These are phyloP conservation scores for Kurtzmaniella fragi DNA, from an alignment of 805 yeast genomes.

Conservation along the genomic window DNA sequence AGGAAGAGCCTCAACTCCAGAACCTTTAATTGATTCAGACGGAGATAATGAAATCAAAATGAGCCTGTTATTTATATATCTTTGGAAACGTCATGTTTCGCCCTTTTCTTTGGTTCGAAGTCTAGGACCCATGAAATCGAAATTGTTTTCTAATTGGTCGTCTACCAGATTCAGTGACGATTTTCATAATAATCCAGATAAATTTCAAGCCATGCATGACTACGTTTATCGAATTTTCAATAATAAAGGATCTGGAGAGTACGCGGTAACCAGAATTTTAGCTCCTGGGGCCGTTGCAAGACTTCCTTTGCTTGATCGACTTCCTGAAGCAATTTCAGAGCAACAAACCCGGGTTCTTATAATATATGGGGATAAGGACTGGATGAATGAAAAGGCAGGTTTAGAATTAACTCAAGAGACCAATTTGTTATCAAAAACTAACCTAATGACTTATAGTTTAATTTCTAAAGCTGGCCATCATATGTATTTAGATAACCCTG, in stretches of 20 bases:
- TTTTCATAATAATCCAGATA: conserved; percentile 23
- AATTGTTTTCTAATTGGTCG: conserved; percentile 47
- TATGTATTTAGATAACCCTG: conserved; percentile 36
- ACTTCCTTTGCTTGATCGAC: conserved; percentile 36
- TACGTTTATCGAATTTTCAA: conserved; percentile 44
- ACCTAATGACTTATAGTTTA: conserved; percentile 4
- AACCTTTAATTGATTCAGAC: too few species aligned
- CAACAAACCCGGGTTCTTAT: conserved; percentile 21
- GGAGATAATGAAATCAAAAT: too few species aligned
- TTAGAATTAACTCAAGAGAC: conserved; percentile 23
- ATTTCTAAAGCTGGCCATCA: conserved; percentile 34
- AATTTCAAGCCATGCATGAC: conserved; percentile 39
- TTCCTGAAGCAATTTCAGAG: conserved; percentile 21
- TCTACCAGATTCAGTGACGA: conserved; percentile 45
- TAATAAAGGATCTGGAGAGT: conserved; percentile 39
- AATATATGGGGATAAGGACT: conserved; percentile 38
- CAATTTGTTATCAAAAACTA: conserved; percentile 11
- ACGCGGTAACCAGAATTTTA: conserved; percentile 38
- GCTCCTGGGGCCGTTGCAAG: conserved; percentile 14
- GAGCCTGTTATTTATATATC: too few species aligned
- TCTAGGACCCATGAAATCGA: conserved; percentile 52
- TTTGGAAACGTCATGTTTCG: too few species aligned
- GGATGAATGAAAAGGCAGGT: conserved; percentile 40
- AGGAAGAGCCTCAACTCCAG: too few species aligned
- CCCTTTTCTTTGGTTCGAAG: conserved; percentile 36